Percentiles rank a stretch among this genome's conserved stretches.
phyloP scores from a whole-genome alignment of 305 asterid species.

The Vinca major region DNA sequence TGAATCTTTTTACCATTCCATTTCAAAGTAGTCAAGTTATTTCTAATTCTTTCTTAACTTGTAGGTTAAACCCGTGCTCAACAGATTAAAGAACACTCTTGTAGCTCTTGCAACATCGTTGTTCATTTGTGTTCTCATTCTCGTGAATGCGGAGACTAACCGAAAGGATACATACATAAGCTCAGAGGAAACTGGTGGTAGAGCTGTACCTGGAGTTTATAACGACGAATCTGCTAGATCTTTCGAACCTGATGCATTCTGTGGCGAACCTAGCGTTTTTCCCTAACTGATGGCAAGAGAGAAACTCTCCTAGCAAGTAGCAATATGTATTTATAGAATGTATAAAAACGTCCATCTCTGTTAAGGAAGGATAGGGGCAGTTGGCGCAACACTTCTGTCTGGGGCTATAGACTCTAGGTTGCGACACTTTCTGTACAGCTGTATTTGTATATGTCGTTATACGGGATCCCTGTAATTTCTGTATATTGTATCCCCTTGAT shows the following conservation, averaged over 20 bases:
- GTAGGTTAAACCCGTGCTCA: slow-evolving; percentile 80
- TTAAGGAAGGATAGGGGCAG: too few species aligned
- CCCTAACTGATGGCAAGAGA: slow-evolving; percentile 10
- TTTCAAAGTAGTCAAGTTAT: neutral
- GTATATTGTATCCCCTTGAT: slow-evolving; percentile 4
- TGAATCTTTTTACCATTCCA: neutral
- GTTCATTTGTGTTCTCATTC: slow-evolving; percentile 34
- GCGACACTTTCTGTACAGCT: neutral
- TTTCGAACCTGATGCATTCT: slow-evolving; percentile 81
- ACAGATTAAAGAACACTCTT: slow-evolving; percentile 69
- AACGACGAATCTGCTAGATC: slow-evolving; percentile 74
- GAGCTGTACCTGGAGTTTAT: slow-evolving; percentile 70
- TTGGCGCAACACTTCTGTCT: too few species aligned
- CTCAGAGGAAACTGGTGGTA: slow-evolving; percentile 40
- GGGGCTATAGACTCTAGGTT: too few species aligned
- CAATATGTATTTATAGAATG: neutral
- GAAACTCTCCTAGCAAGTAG: neutral
- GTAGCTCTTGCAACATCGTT: slow-evolving; percentile 59
- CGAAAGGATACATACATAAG: slow-evolving; percentile 21
- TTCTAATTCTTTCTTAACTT: neutral
- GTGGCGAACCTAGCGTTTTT: slow-evolving; percentile 38
- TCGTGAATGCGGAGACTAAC: slow-evolving; percentile 34
- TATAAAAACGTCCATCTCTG: too few species aligned
- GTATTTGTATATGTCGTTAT: neutral
- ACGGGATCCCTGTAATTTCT: neutral